Base-by-base conservation (phyloP, 106 monocot genomes). In the Alisma plantagoaquatica region DNA sequence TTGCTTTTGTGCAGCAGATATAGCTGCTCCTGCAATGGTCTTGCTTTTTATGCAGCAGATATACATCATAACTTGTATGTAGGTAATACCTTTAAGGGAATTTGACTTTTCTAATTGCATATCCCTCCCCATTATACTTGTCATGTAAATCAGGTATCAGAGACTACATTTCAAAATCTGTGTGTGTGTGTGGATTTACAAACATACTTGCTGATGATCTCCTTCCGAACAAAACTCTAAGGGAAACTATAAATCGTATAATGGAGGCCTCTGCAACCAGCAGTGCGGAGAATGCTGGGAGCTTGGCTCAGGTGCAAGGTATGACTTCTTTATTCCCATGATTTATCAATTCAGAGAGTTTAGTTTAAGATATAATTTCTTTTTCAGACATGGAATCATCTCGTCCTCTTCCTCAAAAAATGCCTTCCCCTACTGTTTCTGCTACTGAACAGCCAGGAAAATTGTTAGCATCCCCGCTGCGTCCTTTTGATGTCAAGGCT, bases 171-270 rank as follows among this genome's bases (percentile, higher is more conserved):
- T 67, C 61, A 42, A 85, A 90, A 41, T 73, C 79, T 31, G 70
- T 77, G 70, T 99, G 98, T 51, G 79, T 79, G 0, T 99, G 98
- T 75, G 98, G 90, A 23, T 81, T 82, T 6, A 80, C 76, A 51
- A 76, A 79, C 62, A 72, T 90, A 74, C 69, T 99, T 52, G 98
- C 98, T 10, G 98, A 99, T 70, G 89, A 99, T 56, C 81, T 99
- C 48, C 68, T 99, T 53, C 98, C 98, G 3, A 99, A 99, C 60
- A 86, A 79, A 64, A 90, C 98, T 3, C 57, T 99, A 22, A 82
- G 98, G 64, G 90, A 81, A 56, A 86, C 89, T 3, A 99, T 99
- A 35, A 86, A 62, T 38, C 81, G 82, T 21, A 82, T 99, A 29
- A 51, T 90, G 60, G 90, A 99, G 61, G 59, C 84, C 19, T 50